Evolutionary conservation across 1,284 basidiomycete species (phyloP), one percentile per base, ranked within the genome.

Genomic region (Wolfiporia cocos): DNA sequence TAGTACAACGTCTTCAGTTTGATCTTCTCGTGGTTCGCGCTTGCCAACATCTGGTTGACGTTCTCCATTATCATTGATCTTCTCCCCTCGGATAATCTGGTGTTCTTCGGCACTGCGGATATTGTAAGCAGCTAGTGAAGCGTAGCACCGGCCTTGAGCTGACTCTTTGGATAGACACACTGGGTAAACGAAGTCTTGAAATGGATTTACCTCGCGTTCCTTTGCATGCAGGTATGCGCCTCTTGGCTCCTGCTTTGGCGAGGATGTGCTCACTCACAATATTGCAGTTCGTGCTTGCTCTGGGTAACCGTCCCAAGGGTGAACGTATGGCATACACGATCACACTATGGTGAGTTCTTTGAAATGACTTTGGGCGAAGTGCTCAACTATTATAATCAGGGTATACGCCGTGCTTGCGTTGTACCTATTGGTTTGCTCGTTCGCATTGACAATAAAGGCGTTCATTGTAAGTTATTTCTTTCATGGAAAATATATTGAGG

Each of bases 21-120:
- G 49, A 57, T 91, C 52, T 93, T 94, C 68, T 85, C 88, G 4
- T 94, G 90, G 90, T 94, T 94, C 64, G 81, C 92, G 1, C 67
- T 95, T 37, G 93, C 92, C 52, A 97, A 96, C 57, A 69, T 96
- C 28, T 97, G 92, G 92, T 70, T 97, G 43, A 96, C 94, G 9
- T 97, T 97, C 73, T 86, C 83, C 45, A 95, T 97, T 67, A 92
- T 97, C 63, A 92, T 97, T 72, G 82, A 92, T 53, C 77, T 96
- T 30, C 69, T 95, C 14, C 90, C 91, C 1, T 56, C 62, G 20
- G 74, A 85, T 58, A 45, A 48, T 1, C 75, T 90, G 52, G 64
- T 76, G 39, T 69, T 90, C 39, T 93, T 92, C 49, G 86, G 85
- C 29, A 90, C 76, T 19, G 64, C 49, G 0, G 63, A 56, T 14